phyloP scores from a whole-genome alignment of 129 eudicot species.

The Erigeron canadensis region DNA sequence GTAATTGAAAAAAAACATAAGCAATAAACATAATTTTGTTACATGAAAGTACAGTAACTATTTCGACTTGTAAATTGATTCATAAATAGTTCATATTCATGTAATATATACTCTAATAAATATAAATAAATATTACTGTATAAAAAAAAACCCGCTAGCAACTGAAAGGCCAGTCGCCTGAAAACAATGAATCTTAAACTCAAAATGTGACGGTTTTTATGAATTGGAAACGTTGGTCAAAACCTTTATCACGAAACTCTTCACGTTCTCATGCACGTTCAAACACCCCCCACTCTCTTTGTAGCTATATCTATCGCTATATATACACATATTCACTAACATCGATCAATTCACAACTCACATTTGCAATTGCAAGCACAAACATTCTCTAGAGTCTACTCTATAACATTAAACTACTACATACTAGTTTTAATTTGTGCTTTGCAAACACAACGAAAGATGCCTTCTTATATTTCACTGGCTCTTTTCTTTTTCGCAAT shows the following conservation, averaged over 20 bases:
- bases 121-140: too few species aligned
- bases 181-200: background rate
- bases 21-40: too few species aligned
- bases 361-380: slow-evolving; percentile 14
- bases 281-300: slow-evolving; percentile 3
- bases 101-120: too few species aligned
- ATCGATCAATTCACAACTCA: background rate
- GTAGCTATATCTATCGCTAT: too few species aligned
- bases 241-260: slow-evolving; percentile 9
- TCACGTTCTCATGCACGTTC: slow-evolving; percentile 36
- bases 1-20: too few species aligned
- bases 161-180: background rate
- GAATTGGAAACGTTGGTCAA: slow-evolving; percentile 7
- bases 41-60: too few species aligned
- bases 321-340: background rate
- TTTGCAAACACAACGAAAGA: slow-evolving; percentile 12
- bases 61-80: too few species aligned
- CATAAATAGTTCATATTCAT: too few species aligned
- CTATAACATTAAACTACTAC: background rate
- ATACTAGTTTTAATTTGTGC: background rate
- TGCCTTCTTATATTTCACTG: slow-evolving; percentile 11
- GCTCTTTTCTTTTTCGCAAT: slow-evolving; percentile 5
- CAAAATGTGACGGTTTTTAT: background rate
- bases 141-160: background rate
- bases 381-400: background rate